Evolutionary conservation across 2,329 filamentous ascomycete genomes (phyloP).

Genomic region (Pestalotiopsis sp.): DNA sequence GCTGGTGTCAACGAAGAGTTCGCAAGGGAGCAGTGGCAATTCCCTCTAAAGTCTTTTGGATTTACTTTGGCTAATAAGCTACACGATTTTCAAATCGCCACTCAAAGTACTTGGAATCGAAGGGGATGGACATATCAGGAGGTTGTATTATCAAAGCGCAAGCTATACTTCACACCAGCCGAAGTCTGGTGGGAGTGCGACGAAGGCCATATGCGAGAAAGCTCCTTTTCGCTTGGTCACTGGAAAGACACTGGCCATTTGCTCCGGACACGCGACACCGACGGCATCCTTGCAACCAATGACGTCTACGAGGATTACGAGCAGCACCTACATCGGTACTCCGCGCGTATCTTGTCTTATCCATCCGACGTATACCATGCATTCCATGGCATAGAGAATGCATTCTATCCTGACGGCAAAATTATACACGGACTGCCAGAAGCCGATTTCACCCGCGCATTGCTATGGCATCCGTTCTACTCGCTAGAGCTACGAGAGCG

Average conservation of each 20-base stretch:
- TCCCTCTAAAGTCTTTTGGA: background rate
- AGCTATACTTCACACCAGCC: background rate
- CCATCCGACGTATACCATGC: background rate
- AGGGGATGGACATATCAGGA: background rate
- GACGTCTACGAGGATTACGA: background rate
- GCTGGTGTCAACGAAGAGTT: background rate
- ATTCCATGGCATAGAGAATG: background rate
- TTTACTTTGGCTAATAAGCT: background rate
- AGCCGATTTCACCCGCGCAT: background rate
- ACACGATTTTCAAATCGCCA: too few relatives aligned
- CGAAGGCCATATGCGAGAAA: background rate
- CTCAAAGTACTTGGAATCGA: background rate
- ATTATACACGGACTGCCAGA: background rate
- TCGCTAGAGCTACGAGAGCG: background rate
- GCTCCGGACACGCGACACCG: background rate
- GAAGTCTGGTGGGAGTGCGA: background rate
- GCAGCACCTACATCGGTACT: background rate
- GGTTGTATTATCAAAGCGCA: background rate
- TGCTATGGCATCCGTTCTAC: background rate
- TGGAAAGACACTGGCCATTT: background rate
- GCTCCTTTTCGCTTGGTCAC: background rate
- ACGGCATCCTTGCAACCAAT: background rate
- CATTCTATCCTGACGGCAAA: background rate
- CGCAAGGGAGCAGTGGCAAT: background rate
- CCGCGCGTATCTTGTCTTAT: background rate